These are phyloP conservation scores for Petunia hybrid DNA, from an alignment of 305 asterid species.

Conservation along the genomic window DNA sequence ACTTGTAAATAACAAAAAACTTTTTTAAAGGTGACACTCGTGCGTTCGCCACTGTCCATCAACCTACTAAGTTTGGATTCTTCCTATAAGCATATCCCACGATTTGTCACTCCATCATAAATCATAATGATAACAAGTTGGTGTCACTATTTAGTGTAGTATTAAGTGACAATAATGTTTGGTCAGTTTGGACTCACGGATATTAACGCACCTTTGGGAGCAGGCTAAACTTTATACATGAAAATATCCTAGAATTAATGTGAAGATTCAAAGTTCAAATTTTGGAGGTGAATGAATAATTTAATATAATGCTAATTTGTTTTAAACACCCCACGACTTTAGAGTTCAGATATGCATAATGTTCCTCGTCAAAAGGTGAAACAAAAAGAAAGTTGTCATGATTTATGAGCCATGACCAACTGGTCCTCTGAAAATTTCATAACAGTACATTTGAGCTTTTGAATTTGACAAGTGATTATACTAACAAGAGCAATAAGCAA, in stretches of 20 bases:
- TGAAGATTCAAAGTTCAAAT: constrained; percentile 8
- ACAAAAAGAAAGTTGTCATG: background rate
- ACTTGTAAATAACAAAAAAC: too few relatives aligned
- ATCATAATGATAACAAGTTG: too few relatives aligned
- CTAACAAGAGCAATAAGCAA: background rate
- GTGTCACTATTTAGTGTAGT: background rate
- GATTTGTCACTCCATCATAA: too few relatives aligned
- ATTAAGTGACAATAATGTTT: too few relatives aligned
- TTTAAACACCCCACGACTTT: background rate
- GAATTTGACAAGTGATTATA: background rate
- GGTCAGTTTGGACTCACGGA: too few relatives aligned
- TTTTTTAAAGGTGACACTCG: too few relatives aligned
- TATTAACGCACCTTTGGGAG: background rate
- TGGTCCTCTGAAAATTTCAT: background rate
- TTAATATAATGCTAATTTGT: constrained; percentile 2
- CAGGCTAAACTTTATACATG: background rate
- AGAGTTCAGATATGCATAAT: background rate
- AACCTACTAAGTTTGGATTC: too few relatives aligned
- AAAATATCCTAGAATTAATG: background rate
- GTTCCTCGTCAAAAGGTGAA: too few relatives aligned
- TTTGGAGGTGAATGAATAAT: background rate
- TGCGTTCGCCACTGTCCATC: too few relatives aligned
- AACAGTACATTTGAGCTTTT: background rate
- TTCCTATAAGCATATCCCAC: too few relatives aligned
- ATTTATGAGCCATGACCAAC: background rate